Conservation (phyloP, 768 basidiomycete genomes). For the Roridomyces roridus region DNA sequence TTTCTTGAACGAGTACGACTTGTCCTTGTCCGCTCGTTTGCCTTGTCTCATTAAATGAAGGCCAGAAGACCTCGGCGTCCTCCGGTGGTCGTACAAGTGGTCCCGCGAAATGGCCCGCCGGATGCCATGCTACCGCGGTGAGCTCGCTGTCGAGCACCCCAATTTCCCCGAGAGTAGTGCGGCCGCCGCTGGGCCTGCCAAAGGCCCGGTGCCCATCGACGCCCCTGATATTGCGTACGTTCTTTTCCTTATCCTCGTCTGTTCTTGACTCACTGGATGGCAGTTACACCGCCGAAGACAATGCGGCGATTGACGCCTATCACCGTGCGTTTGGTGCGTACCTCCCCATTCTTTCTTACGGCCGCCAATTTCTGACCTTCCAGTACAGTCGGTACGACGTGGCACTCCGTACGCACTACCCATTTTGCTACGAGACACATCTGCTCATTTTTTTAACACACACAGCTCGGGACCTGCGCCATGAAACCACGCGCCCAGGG, state of each 20-base stretch:
- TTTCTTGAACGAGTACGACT: constrained; percentile 40
- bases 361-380: background rate
- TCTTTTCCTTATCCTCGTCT: background rate
- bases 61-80: constrained; percentile 30
- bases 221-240: constrained; percentile 21
- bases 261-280: background rate
- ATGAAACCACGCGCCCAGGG: constrained; percentile 51
- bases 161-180: background rate
- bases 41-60: background rate
- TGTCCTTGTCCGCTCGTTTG: background rate
- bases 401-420: constrained; percentile 2
- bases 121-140: constrained; percentile 35
- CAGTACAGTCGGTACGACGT: background rate
- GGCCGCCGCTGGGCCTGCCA: background rate
- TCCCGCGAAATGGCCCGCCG: constrained; percentile 46
- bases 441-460: background rate
- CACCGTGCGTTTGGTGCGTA: constrained; percentile 4
- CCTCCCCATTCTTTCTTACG: background rate
- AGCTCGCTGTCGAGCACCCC: constrained; percentile 1
- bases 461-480: constrained; percentile 53
- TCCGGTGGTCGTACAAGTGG: constrained; percentile 45
- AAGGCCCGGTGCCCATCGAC: constrained; percentile 17
- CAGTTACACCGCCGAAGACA: constrained; percentile 24
- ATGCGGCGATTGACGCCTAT: constrained; percentile 24
- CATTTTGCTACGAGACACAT: background rate